Percentiles rank a stretch among this genome's conserved stretches.
phyloP scores from a whole-genome alignment of 768 basidiomycete genomes.

The Panaeolus cyanescens region DNA sequence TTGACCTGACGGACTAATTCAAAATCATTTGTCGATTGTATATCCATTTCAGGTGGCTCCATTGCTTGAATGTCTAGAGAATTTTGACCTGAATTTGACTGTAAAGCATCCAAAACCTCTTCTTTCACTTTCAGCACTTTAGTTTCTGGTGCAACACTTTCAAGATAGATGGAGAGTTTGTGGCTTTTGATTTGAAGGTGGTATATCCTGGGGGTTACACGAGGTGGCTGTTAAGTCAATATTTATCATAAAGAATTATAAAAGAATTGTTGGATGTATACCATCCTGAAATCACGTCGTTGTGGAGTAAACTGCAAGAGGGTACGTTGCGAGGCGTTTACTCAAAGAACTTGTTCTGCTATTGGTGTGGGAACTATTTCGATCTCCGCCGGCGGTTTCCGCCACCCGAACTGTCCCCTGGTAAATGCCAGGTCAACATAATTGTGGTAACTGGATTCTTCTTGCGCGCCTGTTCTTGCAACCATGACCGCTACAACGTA shows the following conservation, averaged over 20 bases:
- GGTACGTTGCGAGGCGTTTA: no score
- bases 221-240: slow-evolving; percentile 48
- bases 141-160: slow-evolving; percentile 48
- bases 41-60: slow-evolving; percentile 23
- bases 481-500: slow-evolving; percentile 57
- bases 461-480: neutral
- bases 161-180: slow-evolving; percentile 65
- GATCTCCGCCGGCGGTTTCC: slow-evolving; percentile 8
- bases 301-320: no score
- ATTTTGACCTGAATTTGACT: slow-evolving; percentile 43
- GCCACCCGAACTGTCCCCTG: slow-evolving; percentile 1
- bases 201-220: slow-evolving; percentile 54
- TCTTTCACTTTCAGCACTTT: slow-evolving; percentile 62
- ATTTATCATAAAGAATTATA: no score
- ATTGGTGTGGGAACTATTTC: neutral
- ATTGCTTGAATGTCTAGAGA: slow-evolving; percentile 26
- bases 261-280: neutral
- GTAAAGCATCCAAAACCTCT: slow-evolving; percentile 64
- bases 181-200: slow-evolving; percentile 75
- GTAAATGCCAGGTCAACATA: neutral
- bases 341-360: no score
- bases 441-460: neutral
- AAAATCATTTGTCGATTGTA: slow-evolving; percentile 46
- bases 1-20: slow-evolving; percentile 60
- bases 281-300: slow-evolving; percentile 4